These are phyloP conservation scores for Colletotrichum sp. DNA, from an alignment of 2,329 filamentous ascomycete genomes.

Conservation along the genomic window DNA sequence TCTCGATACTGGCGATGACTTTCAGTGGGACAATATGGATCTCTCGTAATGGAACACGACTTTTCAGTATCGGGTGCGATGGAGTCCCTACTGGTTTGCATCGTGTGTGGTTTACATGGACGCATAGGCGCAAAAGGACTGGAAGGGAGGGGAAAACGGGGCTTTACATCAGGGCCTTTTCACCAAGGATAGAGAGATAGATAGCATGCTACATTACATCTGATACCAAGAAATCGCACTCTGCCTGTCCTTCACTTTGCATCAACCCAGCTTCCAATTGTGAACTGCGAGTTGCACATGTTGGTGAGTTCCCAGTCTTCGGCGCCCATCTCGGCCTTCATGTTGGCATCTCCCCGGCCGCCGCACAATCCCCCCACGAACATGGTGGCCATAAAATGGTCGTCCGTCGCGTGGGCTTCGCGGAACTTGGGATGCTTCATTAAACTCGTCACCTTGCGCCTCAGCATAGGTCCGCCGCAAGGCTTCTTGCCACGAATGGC, in stretches of 20 bases:
- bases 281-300: conserved; percentile 68
- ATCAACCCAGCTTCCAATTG: conserved; percentile 45
- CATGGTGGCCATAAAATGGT: conserved; percentile 71
- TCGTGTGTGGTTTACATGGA: neutral
- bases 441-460: conserved; percentile 61
- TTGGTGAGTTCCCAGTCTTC: conserved; percentile 72
- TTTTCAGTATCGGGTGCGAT: neutral
- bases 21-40: conserved; percentile 45
- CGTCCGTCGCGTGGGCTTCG: conserved; percentile 73
- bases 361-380: conserved; percentile 66
- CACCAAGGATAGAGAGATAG: neutral
- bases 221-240: conserved; percentile 10
- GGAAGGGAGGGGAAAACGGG: neutral
- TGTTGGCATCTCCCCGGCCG: conserved; percentile 48
- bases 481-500: conserved; percentile 18
- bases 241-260: neutral
- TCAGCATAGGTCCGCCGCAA: conserved; percentile 54
- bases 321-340: conserved; percentile 50
- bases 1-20: conserved; percentile 48
- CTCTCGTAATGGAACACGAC: conserved; percentile 16
- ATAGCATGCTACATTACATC: neutral
- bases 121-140: neutral
- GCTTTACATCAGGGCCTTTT: neutral
- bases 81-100: neutral
- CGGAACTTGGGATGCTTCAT: conserved; percentile 73